Base-by-base conservation (phyloP, 1,284 basidiomycete genomes). In the Serendipita sp. region DNA sequence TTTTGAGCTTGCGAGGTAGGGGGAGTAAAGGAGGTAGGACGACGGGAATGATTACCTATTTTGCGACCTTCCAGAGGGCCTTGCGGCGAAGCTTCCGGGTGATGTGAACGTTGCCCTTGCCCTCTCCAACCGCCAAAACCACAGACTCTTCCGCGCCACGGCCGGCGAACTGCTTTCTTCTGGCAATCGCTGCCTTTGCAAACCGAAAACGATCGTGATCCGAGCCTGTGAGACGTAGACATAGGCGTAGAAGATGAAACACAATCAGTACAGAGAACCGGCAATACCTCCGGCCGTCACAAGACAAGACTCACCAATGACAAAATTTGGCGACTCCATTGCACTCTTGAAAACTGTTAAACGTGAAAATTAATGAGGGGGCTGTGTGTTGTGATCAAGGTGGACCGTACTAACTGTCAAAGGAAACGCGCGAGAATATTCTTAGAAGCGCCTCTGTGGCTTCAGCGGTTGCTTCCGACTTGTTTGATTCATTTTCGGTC, bases 181-280 rank as follows among this genome's bases (percentile, higher is more conserved):
- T 70, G 67, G 90, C 87, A 70, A 93, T 87, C 8, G 84, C 88
- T 66, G 90, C 87, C 74, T 93, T 93, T 10, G 90, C 88, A 73
- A 93, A 93, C 69, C 85, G 87, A 76, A 92, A 93, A 60, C 91
- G 84, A 65, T 83, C 81, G 71, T 92, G 90, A 73, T 88, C 88
- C 65, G 87, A 82, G 49, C 86, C 88, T 87, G 68, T 45, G 62
- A 45, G 34, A 62, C 8, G 45, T 49, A 17, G 12, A 44, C 12
- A 1, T 17, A 17, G 42, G 42, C 42, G 12, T 44, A 17, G 42
- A 44, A 12, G 12, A 12, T 17, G 12, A 12, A 17, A 44, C n/a
- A 17, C 12, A 44, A 17, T 13, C 30, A 22, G 22, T 22, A 22
- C 22, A 22, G 64, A 61, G 29, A 62, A 47, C 38, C 42, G 67